These are phyloP conservation scores for Claviceps digitariae DNA, from an alignment of 2,329 filamentous ascomycete species.

Conservation along the genomic window DNA sequence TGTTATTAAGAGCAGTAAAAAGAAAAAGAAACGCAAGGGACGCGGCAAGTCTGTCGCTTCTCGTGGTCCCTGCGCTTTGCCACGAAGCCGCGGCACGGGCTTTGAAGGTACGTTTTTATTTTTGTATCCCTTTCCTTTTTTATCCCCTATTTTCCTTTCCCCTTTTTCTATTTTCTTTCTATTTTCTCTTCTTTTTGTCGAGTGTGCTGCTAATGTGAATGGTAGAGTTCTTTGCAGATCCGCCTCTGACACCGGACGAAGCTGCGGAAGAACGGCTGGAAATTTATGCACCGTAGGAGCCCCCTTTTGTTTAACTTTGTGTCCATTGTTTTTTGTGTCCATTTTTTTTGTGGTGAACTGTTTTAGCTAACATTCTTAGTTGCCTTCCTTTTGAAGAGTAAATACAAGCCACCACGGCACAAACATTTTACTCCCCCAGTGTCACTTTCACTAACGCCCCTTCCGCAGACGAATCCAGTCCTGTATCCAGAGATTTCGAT, in stretches of 20 bases:
- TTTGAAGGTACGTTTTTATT: constrained; percentile 49
- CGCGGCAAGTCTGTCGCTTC: constrained; percentile 6
- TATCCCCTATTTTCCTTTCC: too few species aligned
- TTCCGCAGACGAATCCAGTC: constrained; percentile 61
- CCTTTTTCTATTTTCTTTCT: too few species aligned
- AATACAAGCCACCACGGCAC: not conserved
- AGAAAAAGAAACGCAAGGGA: constrained; percentile 9
- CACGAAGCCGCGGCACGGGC: constrained; percentile 41
- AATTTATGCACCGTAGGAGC: constrained; percentile 54
- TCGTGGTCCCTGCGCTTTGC: constrained; percentile 27
- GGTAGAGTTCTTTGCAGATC: constrained; percentile 62
- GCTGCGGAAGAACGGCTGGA: constrained; percentile 46
- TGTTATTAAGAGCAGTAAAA: constrained; percentile 7
- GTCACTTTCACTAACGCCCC: not conserved
- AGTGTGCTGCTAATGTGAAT: not conserved
- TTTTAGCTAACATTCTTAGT: not conserved
- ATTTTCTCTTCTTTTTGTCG: not conserved
- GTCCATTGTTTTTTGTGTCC: not conserved
- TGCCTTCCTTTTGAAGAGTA: constrained; percentile 44
- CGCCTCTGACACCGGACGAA: constrained; percentile 60
- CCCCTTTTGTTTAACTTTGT: not conserved
- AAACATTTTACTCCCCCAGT: not conserved
- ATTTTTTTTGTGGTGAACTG: too few species aligned
- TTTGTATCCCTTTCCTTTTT: too few species aligned
- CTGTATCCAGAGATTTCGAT: constrained; percentile 70